Base-by-base conservation (phyloP, 2,329 filamentous ascomycete genomes). In the Ambrosiella beaveri region DNA sequence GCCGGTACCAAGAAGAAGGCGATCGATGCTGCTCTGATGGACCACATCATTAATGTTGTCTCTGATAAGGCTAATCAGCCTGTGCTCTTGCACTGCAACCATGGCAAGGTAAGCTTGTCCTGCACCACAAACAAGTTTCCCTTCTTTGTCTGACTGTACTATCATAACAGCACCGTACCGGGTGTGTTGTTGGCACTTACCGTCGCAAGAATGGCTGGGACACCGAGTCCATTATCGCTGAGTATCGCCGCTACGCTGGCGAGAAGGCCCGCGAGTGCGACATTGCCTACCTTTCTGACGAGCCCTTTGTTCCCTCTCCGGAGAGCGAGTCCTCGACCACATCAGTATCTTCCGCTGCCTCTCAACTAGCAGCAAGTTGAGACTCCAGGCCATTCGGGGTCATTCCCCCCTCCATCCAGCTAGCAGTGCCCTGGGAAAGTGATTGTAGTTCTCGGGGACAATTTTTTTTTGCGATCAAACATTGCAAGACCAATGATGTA, bases 41-140 rank as follows among this genome's bases (percentile, higher is more conserved):
- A 78, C 62, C 73, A 79, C 7, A 88, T 91, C 51, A 75, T 95
- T 27, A 73, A 78, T 11, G 72, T 91, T 47, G 77, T 91, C 45
- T 74, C 91, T 57, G 79, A 94, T 65, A 77, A 77, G 54, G 70
- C 75, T 39, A 88, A 94, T 62, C 82, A 93, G 63, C 90, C 90
- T 0, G 70, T 96, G 9, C 75, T 95, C 44, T 78, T 96, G 52
- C 90, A 96, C 69, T 96, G 90, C 76, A 96, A 95, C 67, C 90
- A 95, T 64, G 90, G 90, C 67, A 93, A 84, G 71, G 80, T 82
- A 69, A 62, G 71, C 65, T 19, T 7, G 15, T 12, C 7, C 37
- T 12, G 7, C 5, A 15, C 2, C 37, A 39, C 35, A 27, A 37
- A 12, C n/a, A 3, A 15, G n/a, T 47, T 15, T 5, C n/a, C 41